phyloP scores from a whole-genome alignment of 1,284 basidiomycete genomes.

The Vanrija humicola region DNA sequence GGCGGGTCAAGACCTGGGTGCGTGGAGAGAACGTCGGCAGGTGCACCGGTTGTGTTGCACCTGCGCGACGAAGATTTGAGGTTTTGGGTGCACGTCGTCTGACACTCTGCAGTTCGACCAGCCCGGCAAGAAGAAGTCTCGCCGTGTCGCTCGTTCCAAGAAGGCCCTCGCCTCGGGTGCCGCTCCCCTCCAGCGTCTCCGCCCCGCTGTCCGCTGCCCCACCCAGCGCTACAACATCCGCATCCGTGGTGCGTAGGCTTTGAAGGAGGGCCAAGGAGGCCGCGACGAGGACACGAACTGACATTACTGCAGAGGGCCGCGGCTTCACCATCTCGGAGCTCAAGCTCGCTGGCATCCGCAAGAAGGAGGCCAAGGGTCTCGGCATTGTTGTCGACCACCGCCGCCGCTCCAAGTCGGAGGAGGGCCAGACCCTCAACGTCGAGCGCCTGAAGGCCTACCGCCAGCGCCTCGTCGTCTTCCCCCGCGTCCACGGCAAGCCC shows the following conservation, averaged over 20 bases:
- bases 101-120: slow-evolving; percentile 96
- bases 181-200: slow-evolving; percentile 84
- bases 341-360: slow-evolving; percentile 92
- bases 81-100: not conserved
- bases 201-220: slow-evolving; percentile 94
- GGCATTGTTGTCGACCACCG: slow-evolving; percentile 97
- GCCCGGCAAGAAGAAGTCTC: slow-evolving; percentile 94
- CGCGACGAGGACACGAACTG: not conserved
- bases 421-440: slow-evolving; percentile 93
- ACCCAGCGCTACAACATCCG: slow-evolving; percentile 99
- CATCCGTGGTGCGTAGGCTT: slow-evolving; percentile 58
- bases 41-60: not conserved
- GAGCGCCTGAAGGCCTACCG: slow-evolving; percentile 95
- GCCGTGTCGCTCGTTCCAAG: slow-evolving; percentile 85
- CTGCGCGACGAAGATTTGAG: not conserved
- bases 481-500: slow-evolving; percentile 90
- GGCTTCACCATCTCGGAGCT: slow-evolving; percentile 95
- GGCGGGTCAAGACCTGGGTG: slow-evolving; percentile 46
- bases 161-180: slow-evolving; percentile 92
- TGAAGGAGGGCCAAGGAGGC: not conserved
- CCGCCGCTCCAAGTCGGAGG: slow-evolving; percentile 94
- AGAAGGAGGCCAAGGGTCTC: slow-evolving; percentile 88
- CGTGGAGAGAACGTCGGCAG: slow-evolving; percentile 6
- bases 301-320: slow-evolving; percentile 64
- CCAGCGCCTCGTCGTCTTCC: slow-evolving; percentile 75